Evolutionary conservation across 352 stramenopile genomes (phyloP).

Genomic region (Pythium phragmiticola): DNA sequence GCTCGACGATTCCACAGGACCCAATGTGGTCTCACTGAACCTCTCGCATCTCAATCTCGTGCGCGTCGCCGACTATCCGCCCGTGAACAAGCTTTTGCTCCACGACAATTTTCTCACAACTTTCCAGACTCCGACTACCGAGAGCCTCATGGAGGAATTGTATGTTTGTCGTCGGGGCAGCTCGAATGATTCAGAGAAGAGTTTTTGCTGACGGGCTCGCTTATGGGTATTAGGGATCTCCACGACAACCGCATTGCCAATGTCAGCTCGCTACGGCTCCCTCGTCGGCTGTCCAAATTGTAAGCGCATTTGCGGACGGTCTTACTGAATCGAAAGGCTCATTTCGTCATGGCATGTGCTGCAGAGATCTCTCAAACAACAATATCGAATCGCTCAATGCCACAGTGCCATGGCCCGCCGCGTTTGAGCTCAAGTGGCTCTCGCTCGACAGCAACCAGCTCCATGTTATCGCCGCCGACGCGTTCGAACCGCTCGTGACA

Average conservation of each 20-base stretch:
- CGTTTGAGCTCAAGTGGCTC: conserved; percentile 52
- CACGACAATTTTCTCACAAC: conserved; percentile 57
- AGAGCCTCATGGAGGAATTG: conserved; percentile 61
- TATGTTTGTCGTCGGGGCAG: neutral
- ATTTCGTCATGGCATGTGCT: neutral
- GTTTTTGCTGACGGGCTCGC: no score
- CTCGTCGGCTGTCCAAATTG: conserved; percentile 43
- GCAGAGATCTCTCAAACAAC: conserved; percentile 26
- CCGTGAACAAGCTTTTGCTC: conserved; percentile 51
- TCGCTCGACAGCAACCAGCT: conserved; percentile 56
- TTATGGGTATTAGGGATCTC: conserved; percentile 32
- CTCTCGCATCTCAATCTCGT: conserved; percentile 60
- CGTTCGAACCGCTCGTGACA: conserved; percentile 43
- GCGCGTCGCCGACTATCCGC: conserved; percentile 46
- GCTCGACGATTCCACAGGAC: conserved; percentile 19
- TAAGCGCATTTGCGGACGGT: conserved; percentile 1
- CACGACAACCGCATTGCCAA: conserved; percentile 44
- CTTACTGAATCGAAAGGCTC: neutral
- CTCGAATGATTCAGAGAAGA: neutral
- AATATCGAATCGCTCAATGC: conserved; percentile 23
- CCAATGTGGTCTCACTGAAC: conserved; percentile 49
- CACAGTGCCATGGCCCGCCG: conserved; percentile 40
- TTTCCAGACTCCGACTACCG: conserved; percentile 36
- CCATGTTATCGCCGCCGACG: conserved; percentile 30
- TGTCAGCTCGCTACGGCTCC: conserved; percentile 38